Conservation (phyloP, 371 early-diverging fungal genomes). For the Funneliformis caledonium region DNA sequence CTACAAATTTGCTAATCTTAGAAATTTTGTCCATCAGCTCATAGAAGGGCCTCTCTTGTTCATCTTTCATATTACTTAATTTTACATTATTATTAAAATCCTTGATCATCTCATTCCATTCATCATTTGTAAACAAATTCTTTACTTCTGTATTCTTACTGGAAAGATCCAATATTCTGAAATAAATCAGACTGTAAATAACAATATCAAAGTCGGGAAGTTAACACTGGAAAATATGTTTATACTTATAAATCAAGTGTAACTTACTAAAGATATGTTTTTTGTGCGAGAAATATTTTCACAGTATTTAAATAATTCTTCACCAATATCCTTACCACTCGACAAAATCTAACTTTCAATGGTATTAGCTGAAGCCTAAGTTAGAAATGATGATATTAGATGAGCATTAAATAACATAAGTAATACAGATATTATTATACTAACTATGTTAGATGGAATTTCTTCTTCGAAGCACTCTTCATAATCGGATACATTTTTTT, state of each 20-base stretch:
- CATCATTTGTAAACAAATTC: conserved; percentile 26
- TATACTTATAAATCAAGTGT: conserved; percentile 27
- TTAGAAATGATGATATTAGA: no score
- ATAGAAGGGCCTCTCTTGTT: no score
- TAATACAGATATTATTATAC: no score
- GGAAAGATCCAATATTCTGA: conserved; percentile 31
- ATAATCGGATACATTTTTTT: no score
- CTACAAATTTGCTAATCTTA: background rate
- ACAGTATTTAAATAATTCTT: background rate
- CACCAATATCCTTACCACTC: no score
- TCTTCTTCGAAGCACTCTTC: no score
- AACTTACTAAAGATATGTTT: conserved; percentile 22
- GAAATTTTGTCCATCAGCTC: conserved; percentile 23
- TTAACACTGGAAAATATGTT: background rate
- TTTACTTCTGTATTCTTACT: conserved; percentile 13
- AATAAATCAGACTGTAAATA: conserved; percentile 22
- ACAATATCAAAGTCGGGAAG: conserved; percentile 7
- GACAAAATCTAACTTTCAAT: no score
- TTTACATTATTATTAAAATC: conserved; percentile 31
- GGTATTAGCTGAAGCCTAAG: no score
- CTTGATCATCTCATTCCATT: conserved; percentile 36
- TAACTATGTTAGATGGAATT: no score
- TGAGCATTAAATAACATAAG: no score
- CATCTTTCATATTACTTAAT: background rate
- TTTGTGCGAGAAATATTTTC: conserved; percentile 1